Conservation (phyloP, 1,139 yeast genomes). For the Yarrowia galli region DNA sequence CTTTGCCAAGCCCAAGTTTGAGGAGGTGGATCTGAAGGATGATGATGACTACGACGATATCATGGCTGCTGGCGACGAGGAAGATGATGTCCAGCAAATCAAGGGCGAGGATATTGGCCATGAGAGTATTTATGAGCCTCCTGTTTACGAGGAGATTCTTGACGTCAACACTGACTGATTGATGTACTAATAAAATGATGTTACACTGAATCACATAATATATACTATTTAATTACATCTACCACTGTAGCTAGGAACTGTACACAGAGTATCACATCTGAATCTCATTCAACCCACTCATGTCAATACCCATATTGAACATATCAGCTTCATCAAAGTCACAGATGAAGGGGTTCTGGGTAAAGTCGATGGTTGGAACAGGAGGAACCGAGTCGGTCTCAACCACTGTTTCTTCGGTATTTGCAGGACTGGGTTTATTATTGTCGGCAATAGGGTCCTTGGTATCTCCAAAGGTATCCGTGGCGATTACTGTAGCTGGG, state of each 20-base stretch:
- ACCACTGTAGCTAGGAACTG: too few species aligned
- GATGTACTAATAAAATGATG: not conserved
- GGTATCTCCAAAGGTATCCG: too few species aligned
- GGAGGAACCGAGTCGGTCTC: not conserved
- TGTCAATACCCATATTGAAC: not conserved
- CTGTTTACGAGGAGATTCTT: slow-evolving; percentile 2
- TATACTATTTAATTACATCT: too few species aligned
- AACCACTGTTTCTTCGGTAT: not conserved
- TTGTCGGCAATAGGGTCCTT: not conserved
- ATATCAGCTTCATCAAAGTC: not conserved
- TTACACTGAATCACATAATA: too few species aligned
- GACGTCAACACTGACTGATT: slow-evolving; percentile 15
- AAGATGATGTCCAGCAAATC: not conserved
- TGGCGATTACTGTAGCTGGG: not conserved
- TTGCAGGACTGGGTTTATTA: not conserved
- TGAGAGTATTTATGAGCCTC: slow-evolving; percentile 19
- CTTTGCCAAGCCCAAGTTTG: slow-evolving; percentile 7
- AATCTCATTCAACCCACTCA: not conserved
- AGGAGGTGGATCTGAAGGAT: slow-evolving; percentile 33
- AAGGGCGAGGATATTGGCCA: slow-evolving; percentile 32
- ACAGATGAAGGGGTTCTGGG: not conserved
- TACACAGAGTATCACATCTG: too few species aligned
- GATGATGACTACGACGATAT: slow-evolving; percentile 36
- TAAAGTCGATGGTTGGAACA: not conserved
- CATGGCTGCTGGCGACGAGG: slow-evolving; percentile 27